These are phyloP conservation scores for Arthrinium phaeospermum DNA, from an alignment of 2,329 filamentous ascomycete species.

Conservation along the genomic window DNA sequence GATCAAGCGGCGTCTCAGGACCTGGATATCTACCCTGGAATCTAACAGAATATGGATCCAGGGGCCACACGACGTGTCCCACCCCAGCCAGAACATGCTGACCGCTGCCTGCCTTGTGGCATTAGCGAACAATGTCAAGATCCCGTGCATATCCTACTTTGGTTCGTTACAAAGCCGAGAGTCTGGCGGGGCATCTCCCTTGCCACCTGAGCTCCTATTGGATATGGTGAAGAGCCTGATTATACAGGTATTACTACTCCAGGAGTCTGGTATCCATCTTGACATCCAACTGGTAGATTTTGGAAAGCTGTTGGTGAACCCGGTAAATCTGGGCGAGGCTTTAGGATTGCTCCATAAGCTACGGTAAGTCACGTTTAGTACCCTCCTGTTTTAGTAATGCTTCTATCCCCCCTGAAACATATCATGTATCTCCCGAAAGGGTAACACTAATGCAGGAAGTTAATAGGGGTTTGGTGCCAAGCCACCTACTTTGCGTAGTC, in stretches of 20 bases:
- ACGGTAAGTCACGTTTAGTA: too few relatives aligned
- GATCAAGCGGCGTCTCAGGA: not conserved
- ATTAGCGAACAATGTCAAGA: not conserved
- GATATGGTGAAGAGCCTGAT: not conserved
- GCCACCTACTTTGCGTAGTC: not conserved
- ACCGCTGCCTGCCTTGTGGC: not conserved
- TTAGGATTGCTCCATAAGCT: not conserved
- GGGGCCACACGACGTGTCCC: not conserved
- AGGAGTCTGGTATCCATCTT: not conserved
- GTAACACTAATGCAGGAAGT: too few relatives aligned
- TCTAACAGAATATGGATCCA: not conserved
- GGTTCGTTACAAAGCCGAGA: not conserved
- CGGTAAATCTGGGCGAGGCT: not conserved
- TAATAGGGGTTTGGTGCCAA: not conserved
- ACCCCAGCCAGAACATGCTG: not conserved
- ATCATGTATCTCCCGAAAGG: too few relatives aligned
- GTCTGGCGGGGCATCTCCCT: not conserved
- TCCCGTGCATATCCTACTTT: conserved; percentile 4
- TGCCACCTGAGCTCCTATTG: not conserved
- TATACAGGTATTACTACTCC: not conserved
- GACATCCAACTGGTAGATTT: not conserved
- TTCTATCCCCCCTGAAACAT: too few relatives aligned
- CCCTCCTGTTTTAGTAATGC: too few relatives aligned
- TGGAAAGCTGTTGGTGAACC: not conserved
- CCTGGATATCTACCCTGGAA: not conserved